Base-by-base conservation (phyloP, 306 rosid genomes). In the Lotus japonicus region DNA sequence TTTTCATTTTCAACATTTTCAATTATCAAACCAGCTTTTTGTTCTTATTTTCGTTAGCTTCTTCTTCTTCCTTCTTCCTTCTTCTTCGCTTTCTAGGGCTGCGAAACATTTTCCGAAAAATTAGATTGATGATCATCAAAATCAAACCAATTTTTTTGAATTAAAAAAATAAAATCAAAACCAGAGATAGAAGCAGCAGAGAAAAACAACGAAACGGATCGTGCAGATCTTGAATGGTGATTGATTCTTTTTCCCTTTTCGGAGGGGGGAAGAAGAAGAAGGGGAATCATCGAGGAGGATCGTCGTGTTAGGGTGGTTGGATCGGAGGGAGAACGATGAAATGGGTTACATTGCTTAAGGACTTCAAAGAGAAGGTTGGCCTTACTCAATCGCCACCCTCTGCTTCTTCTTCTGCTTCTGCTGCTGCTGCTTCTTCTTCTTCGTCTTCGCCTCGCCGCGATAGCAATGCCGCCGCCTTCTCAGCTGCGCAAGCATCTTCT, bases 291-390 rank as follows among this genome's bases (percentile, higher is more conserved):
- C n/a, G n/a, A n/a, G n/a, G n/a, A n/a, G n/a, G n/a, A n/a, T n/a
- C n/a, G n/a, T n/a, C n/a, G n/a, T n/a, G n/a, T n/a, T n/a, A n/a
- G n/a, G n/a, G n/a, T n/a, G n/a, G n/a, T n/a, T n/a, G n/a, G n/a
- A 82, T 85, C 86, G 71, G n/a, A n/a, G n/a, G 87, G 77, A 79
- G 64, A 90, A 87, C 96, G 77, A 95, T 95, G 99, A 95, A 91
- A 91, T 95, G 99, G 99, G 91, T 53, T 59, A 69, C 96, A 82
- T 91, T 95, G 96, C 89, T 95, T 79, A 95, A 87, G 90, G 99
- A 95, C 86, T 82, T 95, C 68, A 95, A 85, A 85, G 99, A 95
- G 91, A 95, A 88, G 92, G 99, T 95, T 79, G 97, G 99, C 35
- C 75, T 95, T 23, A 84, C 88, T 85, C 96, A 85, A 70, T 59